Conservation (phyloP, 1,284 basidiomycete genomes). For the Albatrellus sp. region DNA sequence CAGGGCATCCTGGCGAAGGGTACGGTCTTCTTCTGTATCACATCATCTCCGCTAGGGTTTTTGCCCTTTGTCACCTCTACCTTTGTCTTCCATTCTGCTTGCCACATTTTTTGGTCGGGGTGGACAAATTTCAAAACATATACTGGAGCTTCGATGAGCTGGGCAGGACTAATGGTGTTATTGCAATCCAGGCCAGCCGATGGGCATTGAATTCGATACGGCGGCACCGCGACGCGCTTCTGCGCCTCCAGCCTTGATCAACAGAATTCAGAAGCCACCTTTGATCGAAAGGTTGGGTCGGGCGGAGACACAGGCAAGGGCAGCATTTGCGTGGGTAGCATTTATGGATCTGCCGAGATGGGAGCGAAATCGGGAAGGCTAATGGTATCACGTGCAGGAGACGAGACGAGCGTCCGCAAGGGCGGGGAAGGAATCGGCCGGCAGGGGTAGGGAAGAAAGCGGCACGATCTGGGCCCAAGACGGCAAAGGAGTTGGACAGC, state of each 20-base stretch:
- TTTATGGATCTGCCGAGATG: neutral
- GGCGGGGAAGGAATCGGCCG: constrained; percentile 5
- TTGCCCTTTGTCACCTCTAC: neutral
- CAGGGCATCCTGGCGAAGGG: constrained; percentile 88
- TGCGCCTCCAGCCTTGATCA: constrained; percentile 42
- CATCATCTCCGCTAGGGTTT: neutral
- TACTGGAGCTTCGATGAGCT: constrained; percentile 1
- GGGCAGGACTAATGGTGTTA: neutral
- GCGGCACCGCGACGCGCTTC: constrained; percentile 27
- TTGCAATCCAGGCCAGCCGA: constrained; percentile 56
- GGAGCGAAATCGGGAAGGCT: neutral
- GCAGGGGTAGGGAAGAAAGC: constrained; percentile 10
- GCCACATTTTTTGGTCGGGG: neutral
- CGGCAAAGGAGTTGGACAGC: constrained; percentile 77
- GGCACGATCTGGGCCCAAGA: constrained; percentile 31
- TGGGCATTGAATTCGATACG: constrained; percentile 62
- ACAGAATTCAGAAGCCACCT: constrained; percentile 52
- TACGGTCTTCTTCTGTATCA: constrained; percentile 17
- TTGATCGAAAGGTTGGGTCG: constrained; percentile 44
- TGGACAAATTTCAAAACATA: constrained; percentile 6
- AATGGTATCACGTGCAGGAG: constrained; percentile 6
- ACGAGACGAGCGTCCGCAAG: constrained; percentile 15
- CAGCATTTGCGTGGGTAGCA: constrained; percentile 14
- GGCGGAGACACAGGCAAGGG: constrained; percentile 25
- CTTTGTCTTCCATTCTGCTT: neutral